Conservation (phyloP, 306 rosid species). For the Morella rubra region DNA sequence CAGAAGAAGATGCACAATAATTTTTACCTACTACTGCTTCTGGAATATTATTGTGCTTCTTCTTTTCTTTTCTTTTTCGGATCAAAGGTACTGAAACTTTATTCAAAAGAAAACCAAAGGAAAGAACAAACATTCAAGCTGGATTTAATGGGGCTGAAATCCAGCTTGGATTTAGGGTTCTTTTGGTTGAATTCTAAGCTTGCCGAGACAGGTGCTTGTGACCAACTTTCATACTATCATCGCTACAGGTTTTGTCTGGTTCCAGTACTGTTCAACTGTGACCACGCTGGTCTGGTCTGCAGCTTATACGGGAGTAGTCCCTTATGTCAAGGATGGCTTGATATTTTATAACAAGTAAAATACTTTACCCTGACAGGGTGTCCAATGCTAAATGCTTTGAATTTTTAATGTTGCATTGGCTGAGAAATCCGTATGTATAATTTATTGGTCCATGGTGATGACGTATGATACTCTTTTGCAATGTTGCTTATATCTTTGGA, state of each 20-base stretch:
- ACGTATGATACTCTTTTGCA: neutral
- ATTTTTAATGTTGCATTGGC: neutral
- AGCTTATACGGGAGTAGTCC: constrained; percentile 63
- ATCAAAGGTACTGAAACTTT: too few relatives aligned
- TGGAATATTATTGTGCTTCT: too few relatives aligned
- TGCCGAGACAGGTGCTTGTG: constrained; percentile 70
- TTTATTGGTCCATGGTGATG: neutral
- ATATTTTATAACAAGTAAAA: constrained; percentile 78
- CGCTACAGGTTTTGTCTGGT: constrained; percentile 70
- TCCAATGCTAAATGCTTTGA: neutral
- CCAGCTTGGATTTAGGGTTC: too few relatives aligned
- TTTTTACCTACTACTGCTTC: too few relatives aligned
- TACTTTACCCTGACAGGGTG: constrained; percentile 3
- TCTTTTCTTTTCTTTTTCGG: too few relatives aligned
- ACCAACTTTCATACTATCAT: constrained; percentile 67
- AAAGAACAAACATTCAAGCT: too few relatives aligned
- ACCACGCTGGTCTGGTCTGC: constrained; percentile 56
- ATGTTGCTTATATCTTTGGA: neutral
- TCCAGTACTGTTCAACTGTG: constrained; percentile 56
- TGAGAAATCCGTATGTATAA: neutral
- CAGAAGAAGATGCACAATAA: too few relatives aligned
- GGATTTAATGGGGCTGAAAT: too few relatives aligned
- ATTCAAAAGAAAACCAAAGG: too few relatives aligned
- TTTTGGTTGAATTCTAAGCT: constrained; percentile 89
- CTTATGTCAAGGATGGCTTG: constrained; percentile 83